phyloP scores from a whole-genome alignment of 768 basidiomycete genomes.

The Dacryopinax spathularia region DNA sequence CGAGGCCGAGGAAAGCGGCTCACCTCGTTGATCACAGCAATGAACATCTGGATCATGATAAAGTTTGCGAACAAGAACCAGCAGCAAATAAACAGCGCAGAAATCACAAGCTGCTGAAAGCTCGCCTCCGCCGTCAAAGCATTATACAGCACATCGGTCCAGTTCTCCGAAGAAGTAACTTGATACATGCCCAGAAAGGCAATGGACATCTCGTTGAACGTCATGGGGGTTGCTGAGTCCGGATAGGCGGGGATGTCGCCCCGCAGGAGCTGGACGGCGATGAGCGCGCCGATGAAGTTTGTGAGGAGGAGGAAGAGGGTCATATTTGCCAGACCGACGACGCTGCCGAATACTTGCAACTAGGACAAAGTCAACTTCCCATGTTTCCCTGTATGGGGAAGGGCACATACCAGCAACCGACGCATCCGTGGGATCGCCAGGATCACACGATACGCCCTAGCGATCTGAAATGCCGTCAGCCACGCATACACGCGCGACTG shows the following conservation, averaged over 20 bases:
- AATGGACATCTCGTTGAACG: conserved; percentile 72
- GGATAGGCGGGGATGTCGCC: conserved; percentile 47
- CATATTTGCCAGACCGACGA: conserved; percentile 86
- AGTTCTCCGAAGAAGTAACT: conserved; percentile 86
- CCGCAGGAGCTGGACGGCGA: conserved; percentile 70
- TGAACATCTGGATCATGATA: conserved; percentile 88
- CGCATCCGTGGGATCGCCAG: conserved; percentile 82
- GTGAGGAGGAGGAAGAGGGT: conserved; percentile 74
- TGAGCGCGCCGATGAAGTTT: conserved; percentile 72
- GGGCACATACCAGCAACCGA: conserved; percentile 53
- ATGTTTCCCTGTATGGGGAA: neutral
- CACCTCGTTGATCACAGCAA: conserved; percentile 84
- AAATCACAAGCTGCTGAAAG: conserved; percentile 54
- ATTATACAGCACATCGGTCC: conserved; percentile 62
- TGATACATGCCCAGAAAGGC: conserved; percentile 73
- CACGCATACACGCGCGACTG: conserved; percentile 58
- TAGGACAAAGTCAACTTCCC: conserved; percentile 21
- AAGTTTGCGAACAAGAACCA: conserved; percentile 93
- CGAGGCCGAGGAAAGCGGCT: no score
- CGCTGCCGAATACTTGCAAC: conserved; percentile 82
- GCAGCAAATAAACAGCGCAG: conserved; percentile 53
- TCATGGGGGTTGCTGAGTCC: conserved; percentile 34
- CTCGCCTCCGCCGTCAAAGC: conserved; percentile 45
- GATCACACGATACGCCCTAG: conserved; percentile 84
- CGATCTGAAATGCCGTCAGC: conserved; percentile 78